A percentile compares a stretch with the other conserved stretches of the same genome.
These are phyloP conservation scores for Plasmodium inui DNA, from an alignment of 169 alveolate species.

Conservation along the genomic window DNA sequence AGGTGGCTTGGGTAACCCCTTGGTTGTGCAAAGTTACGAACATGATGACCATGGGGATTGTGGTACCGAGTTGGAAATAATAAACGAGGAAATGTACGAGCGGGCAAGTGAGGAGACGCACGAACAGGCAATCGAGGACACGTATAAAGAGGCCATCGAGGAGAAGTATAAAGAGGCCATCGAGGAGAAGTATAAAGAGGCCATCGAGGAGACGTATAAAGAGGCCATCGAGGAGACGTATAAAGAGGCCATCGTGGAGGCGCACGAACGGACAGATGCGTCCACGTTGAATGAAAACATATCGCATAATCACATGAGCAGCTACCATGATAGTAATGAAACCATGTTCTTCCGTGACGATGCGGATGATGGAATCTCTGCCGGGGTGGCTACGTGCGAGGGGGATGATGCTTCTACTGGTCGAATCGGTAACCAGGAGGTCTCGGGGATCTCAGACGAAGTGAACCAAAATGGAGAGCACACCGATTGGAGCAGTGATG, in stretches of 20 bases:
- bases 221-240: too few species aligned
- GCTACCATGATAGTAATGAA: background rate
- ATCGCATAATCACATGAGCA: background rate
- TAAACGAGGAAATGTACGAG: background rate
- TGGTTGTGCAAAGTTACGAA: background rate
- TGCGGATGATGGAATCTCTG: background rate
- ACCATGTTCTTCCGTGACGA: background rate
- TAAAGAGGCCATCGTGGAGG: too few species aligned
- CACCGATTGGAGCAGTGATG: background rate
- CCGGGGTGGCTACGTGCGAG: background rate
- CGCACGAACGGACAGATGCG: background rate
- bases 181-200: too few species aligned
- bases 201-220: too few species aligned
- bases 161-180: too few species aligned
- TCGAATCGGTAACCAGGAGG: background rate
- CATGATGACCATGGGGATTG: background rate
- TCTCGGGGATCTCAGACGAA: background rate
- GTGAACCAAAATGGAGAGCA: background rate
- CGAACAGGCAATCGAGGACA: too few species aligned
- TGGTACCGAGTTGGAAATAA: background rate
- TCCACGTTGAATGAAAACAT: background rate
- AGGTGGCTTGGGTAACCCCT: background rate
- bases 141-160: too few species aligned
- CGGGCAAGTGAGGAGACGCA: too few species aligned
- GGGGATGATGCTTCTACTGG: background rate